Evolutionary conservation across 169 alveolate genomes (phyloP).

Genomic region (Plasmodium blacklocki): DNA sequence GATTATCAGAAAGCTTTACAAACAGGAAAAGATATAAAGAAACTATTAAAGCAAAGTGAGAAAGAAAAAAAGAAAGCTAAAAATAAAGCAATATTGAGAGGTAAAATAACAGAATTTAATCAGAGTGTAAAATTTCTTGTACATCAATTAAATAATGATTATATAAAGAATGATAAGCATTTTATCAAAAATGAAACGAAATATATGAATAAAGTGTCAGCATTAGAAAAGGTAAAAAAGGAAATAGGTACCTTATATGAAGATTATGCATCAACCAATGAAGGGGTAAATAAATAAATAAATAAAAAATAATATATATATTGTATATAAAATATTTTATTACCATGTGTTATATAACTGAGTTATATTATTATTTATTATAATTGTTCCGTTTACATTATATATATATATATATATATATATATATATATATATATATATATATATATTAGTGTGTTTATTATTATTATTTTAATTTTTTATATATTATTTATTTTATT

Average conservation of each 20-base stretch:
- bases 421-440: not conserved
- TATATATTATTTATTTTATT: slow-evolving; percentile 4
- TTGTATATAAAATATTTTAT: not conserved
- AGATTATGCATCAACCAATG: slow-evolving; percentile 43
- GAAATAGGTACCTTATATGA: slow-evolving; percentile 49
- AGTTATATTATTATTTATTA: too few relatives aligned
- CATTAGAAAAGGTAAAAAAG: slow-evolving; percentile 48
- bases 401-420: slow-evolving; percentile 6
- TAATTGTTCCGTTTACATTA: not conserved
- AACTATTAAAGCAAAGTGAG: slow-evolving; percentile 45
- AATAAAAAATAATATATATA: not conserved
- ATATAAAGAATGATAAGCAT: slow-evolving; percentile 56
- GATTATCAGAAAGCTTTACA: slow-evolving; percentile 72
- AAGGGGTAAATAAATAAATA: slow-evolving; percentile 7
- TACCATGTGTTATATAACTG: too few relatives aligned
- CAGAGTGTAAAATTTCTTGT: slow-evolving; percentile 37
- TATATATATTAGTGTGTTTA: not conserved
- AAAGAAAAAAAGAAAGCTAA: slow-evolving; percentile 51
- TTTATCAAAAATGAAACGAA: slow-evolving; percentile 26
- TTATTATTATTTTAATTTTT: not conserved
- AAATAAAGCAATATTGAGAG: slow-evolving; percentile 71
- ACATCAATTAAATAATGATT: slow-evolving; percentile 70
- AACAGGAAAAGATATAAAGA: slow-evolving; percentile 65
- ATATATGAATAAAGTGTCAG: slow-evolving; percentile 24
- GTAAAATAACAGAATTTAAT: slow-evolving; percentile 72